These are phyloP conservation scores for Podospora pseudoanserina DNA, from an alignment of 495 filamentous ascomycete species.

Conservation along the genomic window DNA sequence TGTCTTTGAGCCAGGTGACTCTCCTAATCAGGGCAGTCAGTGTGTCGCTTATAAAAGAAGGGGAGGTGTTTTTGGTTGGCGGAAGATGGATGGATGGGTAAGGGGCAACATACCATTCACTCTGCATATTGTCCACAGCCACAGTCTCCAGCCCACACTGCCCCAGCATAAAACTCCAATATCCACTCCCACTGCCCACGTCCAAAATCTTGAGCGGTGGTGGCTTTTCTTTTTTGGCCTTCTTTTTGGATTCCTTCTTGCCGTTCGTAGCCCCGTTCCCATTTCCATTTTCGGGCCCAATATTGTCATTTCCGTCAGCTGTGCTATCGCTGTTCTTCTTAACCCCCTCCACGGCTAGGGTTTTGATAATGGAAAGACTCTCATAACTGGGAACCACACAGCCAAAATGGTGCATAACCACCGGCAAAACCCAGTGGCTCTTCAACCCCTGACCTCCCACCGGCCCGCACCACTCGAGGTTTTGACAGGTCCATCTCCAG, in stretches of 20 bases:
- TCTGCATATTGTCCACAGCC: conserved; percentile 4
- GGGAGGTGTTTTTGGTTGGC: background rate
- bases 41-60: too few species aligned
- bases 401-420: conserved; percentile 67
- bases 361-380: conserved; percentile 46
- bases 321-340: background rate
- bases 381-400: conserved; percentile 58
- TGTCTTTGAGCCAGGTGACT: background rate
- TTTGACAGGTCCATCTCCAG: conserved; percentile 48
- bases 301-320: background rate
- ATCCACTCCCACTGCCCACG: conserved; percentile 2
- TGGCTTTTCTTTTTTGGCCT: background rate
- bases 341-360: conserved; percentile 29
- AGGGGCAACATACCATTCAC: background rate
- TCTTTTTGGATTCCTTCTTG: background rate
- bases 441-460: background rate
- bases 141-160: background rate
- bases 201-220: background rate
- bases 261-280: background rate
- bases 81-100: background rate
- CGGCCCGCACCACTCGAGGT: conserved; percentile 53
- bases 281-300: background rate
- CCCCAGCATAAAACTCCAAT: conserved; percentile 4
- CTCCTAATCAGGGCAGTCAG: background rate
- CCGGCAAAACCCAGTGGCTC: conserved; percentile 55